Evolutionary conservation across 345 rosid species (phyloP).

Genomic region (Tarenaya hassleriana): DNA sequence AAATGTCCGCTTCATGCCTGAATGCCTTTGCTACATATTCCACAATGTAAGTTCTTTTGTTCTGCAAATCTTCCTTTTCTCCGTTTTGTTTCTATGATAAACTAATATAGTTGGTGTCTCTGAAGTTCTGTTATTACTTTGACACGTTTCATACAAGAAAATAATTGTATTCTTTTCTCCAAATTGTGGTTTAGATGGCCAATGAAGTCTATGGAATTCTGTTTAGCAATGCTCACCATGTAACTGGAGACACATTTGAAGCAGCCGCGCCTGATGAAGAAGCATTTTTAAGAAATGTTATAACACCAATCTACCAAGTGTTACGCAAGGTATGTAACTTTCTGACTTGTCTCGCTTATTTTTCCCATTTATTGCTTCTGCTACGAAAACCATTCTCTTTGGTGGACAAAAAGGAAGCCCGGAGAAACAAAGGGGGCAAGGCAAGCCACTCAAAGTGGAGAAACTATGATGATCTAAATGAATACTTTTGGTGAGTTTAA

Average conservation of each 20-base stretch:
- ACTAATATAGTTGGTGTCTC: not conserved
- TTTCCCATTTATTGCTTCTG: slow-evolving; percentile 1
- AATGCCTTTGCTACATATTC: slow-evolving; percentile 96
- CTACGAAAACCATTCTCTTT: slow-evolving; percentile 18
- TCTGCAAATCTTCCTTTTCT: slow-evolving; percentile 4
- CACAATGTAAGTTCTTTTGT: slow-evolving; percentile 53
- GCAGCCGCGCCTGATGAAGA: slow-evolving; percentile 60
- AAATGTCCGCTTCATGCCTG: slow-evolving; percentile 97
- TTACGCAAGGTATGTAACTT: slow-evolving; percentile 52
- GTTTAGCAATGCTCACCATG: slow-evolving; percentile 41
- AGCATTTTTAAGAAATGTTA: slow-evolving; percentile 65
- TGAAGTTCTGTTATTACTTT: slow-evolving; percentile 11
- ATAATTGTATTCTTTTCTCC: slow-evolving; percentile 24
- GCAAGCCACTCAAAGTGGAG: slow-evolving; percentile 98
- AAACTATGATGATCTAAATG: slow-evolving; percentile 95
- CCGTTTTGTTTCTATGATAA: slow-evolving; percentile 18
- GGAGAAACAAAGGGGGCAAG: slow-evolving; percentile 71
- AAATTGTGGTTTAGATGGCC: slow-evolving; percentile 64
- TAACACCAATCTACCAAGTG: slow-evolving; percentile 71
- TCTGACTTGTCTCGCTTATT: not conserved
- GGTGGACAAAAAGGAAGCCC: slow-evolving; percentile 60
- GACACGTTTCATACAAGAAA: slow-evolving; percentile 13
- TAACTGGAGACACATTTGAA: slow-evolving; percentile 46
- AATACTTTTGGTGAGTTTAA: slow-evolving; percentile 81
- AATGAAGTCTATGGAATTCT: slow-evolving; percentile 50